A percentile compares a stretch with the other conserved stretches of the same genome.
These are phyloP conservation scores for Curvularia verruculosa DNA, from an alignment of 2,329 filamentous ascomycete genomes.

Conservation along the genomic window DNA sequence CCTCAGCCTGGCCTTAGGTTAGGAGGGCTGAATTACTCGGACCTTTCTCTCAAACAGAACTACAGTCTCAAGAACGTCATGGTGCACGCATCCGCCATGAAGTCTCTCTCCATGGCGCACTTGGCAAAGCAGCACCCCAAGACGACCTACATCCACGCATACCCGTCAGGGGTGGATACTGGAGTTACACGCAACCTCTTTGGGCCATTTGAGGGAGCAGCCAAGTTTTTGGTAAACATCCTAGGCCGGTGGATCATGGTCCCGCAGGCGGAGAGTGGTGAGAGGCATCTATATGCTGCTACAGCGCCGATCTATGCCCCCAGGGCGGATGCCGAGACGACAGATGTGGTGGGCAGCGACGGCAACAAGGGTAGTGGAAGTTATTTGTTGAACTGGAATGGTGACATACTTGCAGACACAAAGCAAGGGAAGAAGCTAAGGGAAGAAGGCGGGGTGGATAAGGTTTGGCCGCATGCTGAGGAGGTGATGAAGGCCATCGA, in stretches of 20 bases:
- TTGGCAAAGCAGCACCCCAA: constrained; percentile 28
- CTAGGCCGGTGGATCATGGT: constrained; percentile 29
- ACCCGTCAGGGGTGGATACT: constrained; percentile 35
- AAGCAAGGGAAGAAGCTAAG: constrained; percentile 26
- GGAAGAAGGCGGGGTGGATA: constrained; percentile 31
- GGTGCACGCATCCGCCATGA: constrained; percentile 35
- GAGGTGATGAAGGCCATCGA: constrained; percentile 41
- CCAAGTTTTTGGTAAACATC: constrained; percentile 8
- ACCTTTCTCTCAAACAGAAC: constrained; percentile 35
- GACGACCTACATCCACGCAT: constrained; percentile 39
- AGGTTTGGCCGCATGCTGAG: constrained; percentile 42
- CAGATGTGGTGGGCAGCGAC: constrained; percentile 28
- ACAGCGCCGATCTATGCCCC: constrained; percentile 37
- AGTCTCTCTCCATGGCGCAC: constrained; percentile 31
- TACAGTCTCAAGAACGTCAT: constrained; percentile 36
- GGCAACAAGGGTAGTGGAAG: constrained; percentile 34
- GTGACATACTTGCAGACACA: constrained; percentile 26
- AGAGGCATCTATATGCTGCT: constrained; percentile 42
- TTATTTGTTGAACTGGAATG: constrained; percentile 37
- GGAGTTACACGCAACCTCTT: constrained; percentile 19
- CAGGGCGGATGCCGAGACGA: constrained; percentile 11
- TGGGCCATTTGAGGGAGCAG: constrained; percentile 10
- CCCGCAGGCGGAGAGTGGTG: constrained; percentile 37
- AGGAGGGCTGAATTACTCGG: constrained; percentile 24
- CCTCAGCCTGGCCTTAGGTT: constrained; percentile 24